Conservation (phyloP, 1,284 basidiomycete species). For the Gyrodon tennesseensis region DNA sequence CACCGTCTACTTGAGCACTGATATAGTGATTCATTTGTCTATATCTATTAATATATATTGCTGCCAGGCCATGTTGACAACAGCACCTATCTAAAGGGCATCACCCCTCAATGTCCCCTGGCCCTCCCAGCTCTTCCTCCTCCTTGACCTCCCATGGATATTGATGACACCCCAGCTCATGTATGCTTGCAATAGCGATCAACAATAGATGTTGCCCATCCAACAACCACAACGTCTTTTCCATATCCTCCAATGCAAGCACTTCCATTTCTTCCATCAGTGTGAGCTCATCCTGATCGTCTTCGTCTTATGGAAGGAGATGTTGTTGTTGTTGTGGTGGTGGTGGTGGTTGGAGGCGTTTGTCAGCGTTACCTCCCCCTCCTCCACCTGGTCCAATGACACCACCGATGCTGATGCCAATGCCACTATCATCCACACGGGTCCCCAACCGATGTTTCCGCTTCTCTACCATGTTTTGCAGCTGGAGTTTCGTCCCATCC, state of each 20-base stretch:
- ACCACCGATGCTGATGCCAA: too few relatives aligned
- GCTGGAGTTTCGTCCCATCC: constrained; percentile 68
- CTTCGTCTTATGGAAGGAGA: constrained; percentile 35
- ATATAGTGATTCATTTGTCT: too few relatives aligned
- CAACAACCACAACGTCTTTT: constrained; percentile 56
- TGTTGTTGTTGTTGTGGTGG: neutral
- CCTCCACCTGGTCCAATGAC: neutral
- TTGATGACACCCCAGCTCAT: constrained; percentile 56
- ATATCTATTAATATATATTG: neutral
- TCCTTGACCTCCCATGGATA: constrained; percentile 55
- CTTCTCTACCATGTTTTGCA: constrained; percentile 64
- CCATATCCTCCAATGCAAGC: constrained; percentile 72
- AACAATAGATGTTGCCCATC: constrained; percentile 62
- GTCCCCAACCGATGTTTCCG: constrained; percentile 57
- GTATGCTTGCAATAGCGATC: constrained; percentile 67
- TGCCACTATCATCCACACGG: constrained; percentile 40
- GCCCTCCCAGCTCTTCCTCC: constrained; percentile 34
- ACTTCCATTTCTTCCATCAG: constrained; percentile 62
- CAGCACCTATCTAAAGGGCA: neutral
- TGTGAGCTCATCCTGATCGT: constrained; percentile 49
- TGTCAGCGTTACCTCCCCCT: neutral
- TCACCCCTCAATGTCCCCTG: constrained; percentile 19
- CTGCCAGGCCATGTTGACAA: neutral
- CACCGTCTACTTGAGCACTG: too few relatives aligned
- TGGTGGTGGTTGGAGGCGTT: neutral